Percentiles rank a stretch among this genome's conserved stretches.
phyloP scores from a whole-genome alignment of 345 rosid species.

The Cardamine chenopodiifolia region DNA sequence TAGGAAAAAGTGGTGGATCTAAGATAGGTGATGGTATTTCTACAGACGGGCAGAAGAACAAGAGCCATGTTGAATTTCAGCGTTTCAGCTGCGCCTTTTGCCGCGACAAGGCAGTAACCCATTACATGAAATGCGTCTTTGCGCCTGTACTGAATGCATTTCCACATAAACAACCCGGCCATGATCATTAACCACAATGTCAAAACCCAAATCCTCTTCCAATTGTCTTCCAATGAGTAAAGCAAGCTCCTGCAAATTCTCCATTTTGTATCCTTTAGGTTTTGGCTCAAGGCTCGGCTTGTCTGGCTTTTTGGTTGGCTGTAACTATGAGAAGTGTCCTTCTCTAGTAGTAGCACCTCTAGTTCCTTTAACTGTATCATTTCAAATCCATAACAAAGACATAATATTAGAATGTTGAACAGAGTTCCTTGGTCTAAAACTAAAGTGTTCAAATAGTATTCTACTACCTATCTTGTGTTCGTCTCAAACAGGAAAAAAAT shows the following conservation, averaged over 20 bases:
- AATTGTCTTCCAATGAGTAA: constrained; percentile 73
- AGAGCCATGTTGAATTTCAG: constrained; percentile 95
- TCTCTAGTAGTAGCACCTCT: constrained; percentile 86
- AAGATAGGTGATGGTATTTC: constrained; percentile 87
- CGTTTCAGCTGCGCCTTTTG: constrained; percentile 94
- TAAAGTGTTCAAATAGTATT: not conserved
- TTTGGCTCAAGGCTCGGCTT: constrained; percentile 92
- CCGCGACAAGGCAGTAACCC: constrained; percentile 88
- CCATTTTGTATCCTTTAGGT: constrained; percentile 66
- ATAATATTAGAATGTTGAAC: constrained; percentile 19
- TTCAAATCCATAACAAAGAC: not conserved
- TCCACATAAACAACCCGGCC: constrained; percentile 79
- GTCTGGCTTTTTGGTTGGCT: constrained; percentile 93
- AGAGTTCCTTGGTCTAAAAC: not conserved
- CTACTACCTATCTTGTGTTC: not conserved
- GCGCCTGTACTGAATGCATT: constrained; percentile 70
- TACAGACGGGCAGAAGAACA: constrained; percentile 84
- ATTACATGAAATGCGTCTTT: constrained; percentile 66
- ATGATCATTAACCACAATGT: constrained; percentile 71
- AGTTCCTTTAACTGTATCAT: constrained; percentile 80
- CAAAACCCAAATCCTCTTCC: constrained; percentile 89
- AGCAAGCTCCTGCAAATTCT: constrained; percentile 50
- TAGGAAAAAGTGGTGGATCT: constrained; percentile 73
- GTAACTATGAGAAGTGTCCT: constrained; percentile 78
- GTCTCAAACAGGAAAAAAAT: not conserved